Percentiles rank a stretch among this genome's conserved stretches.
phyloP scores from a whole-genome alignment of 2,329 filamentous ascomycete species.

The Nigrospora oryzae region DNA sequence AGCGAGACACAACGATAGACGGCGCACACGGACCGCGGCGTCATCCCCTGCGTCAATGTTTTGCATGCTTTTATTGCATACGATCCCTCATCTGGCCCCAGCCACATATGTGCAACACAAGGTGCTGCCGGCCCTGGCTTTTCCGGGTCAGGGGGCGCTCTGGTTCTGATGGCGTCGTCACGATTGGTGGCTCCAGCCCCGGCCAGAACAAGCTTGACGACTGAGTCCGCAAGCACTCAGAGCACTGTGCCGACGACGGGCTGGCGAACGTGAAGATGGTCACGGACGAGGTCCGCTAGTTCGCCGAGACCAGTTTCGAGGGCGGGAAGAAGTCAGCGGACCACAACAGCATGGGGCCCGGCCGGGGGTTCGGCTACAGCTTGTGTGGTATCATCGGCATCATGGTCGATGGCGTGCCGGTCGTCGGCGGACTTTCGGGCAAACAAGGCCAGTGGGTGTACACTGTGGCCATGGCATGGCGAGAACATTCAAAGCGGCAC shows the following conservation, averaged over 20 bases:
- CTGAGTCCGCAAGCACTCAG: slow-evolving; percentile 18
- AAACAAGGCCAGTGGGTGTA: slow-evolving; percentile 8
- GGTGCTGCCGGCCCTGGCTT: slow-evolving; percentile 3
- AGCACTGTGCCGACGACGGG: slow-evolving; percentile 19
- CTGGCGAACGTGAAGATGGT: slow-evolving; percentile 15
- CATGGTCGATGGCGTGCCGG: slow-evolving; percentile 7
- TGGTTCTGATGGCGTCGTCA: slow-evolving; percentile 17
- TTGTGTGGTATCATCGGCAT: slow-evolving; percentile 7
- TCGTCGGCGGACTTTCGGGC: slow-evolving; percentile 8
- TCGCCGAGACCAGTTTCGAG: slow-evolving; percentile 15
- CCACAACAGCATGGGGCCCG: slow-evolving; percentile 12
- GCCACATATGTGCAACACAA: slow-evolving; percentile 13
- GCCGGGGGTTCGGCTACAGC: slow-evolving; percentile 15
- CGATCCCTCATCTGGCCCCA: slow-evolving; percentile 7
- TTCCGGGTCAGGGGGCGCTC: slow-evolving; percentile 5
- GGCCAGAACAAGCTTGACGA: slow-evolving; percentile 19
- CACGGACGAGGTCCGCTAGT: slow-evolving; percentile 13
- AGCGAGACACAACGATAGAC: slow-evolving; percentile 1
- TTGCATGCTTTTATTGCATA: slow-evolving; percentile 10
- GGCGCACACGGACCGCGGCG: slow-evolving; percentile 6
- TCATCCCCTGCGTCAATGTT: slow-evolving; percentile 5
- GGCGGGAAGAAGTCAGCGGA: slow-evolving; percentile 13
- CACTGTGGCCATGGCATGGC: slow-evolving; percentile 12
- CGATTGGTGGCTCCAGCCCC: slow-evolving; percentile 23
- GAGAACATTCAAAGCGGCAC: slow-evolving; percentile 8